Conservation (phyloP, 257 asterid species). For the Primulina eburnea region DNA sequence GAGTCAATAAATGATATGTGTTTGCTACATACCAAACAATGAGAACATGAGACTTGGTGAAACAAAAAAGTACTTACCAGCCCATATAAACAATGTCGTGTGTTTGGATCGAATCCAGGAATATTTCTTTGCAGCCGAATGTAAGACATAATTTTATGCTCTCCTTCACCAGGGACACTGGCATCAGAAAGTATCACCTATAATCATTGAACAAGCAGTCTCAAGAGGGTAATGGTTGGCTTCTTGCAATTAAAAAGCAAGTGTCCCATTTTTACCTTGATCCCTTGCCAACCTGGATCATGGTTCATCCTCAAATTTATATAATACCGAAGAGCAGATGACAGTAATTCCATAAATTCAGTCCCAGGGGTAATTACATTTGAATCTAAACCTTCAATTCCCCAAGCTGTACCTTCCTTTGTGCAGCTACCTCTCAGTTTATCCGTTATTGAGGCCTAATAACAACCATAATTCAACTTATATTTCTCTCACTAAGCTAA, state of each 20-base stretch:
- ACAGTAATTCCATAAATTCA: constrained; percentile 54
- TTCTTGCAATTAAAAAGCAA: constrained; percentile 12
- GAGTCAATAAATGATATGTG: constrained; percentile 6
- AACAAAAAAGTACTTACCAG: constrained; percentile 38
- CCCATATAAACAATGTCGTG: constrained; percentile 71
- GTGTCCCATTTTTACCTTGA: constrained; percentile 43
- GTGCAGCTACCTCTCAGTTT: constrained; percentile 1
- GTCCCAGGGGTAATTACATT: constrained; percentile 80
- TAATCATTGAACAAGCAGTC: constrained; percentile 18
- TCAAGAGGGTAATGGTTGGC: constrained; percentile 7
- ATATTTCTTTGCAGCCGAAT: constrained; percentile 75
- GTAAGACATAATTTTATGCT: constrained; percentile 68
- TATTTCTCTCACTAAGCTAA: background rate
- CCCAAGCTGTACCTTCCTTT: constrained; percentile 18
- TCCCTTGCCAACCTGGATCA: constrained; percentile 58
- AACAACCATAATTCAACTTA: constrained; percentile 19
- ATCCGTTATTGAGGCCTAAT: constrained; percentile 38
- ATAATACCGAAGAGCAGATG: constrained; percentile 54
- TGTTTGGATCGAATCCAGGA: constrained; percentile 72
- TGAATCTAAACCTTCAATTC: constrained; percentile 44
- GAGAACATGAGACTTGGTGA: background rate
- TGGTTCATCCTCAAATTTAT: constrained; percentile 44
- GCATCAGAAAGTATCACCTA: constrained; percentile 82
- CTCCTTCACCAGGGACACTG: constrained; percentile 83
- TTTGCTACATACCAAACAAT: constrained; percentile 8